Base-by-base conservation (phyloP, 495 filamentous ascomycete species). In the Aspergillus baeticus region DNA sequence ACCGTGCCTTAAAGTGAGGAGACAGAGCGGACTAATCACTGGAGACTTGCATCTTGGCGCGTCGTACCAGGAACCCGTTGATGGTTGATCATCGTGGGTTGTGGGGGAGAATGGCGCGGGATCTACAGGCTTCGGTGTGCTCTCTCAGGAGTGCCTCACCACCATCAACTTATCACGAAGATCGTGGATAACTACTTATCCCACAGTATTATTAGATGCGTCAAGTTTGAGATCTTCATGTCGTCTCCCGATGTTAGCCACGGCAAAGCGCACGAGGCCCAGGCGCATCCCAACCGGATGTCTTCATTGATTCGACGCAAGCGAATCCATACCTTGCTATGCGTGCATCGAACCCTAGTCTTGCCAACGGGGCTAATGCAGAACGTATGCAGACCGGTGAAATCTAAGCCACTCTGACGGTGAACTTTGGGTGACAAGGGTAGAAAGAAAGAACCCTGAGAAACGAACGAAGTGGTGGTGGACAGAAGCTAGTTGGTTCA, bases 41-140 rank as follows among this genome's bases (percentile, higher is more conserved):
- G 48, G 35, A 51, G 2, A 50, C 36, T 44, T 59, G 60, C 51
- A 59, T 54, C 37, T 36, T 35, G 53, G 52, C 44, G 54, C 45
- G 51, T 57, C 10, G 44, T 56, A 59, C 55, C 49, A 63, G 52
- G 60, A 63, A 54, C 56, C 34, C 50, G 43, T 15, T 23, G 29
- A 17, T 15, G 31, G 21, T 10, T 46, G 49, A 39, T 45, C 49
- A 51, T 38, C 51, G 41, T 43, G 41, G 6, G 10, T 15, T 43
- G 20, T 43, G 18, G 41, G 41, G 41, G 41, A 10, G 41, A 10
- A 42, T 2, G 10, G 41, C 26, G 26, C 41, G 41, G 41, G 20
- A 43, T 43, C 38, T 41, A 14, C 17, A 7, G 38, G n/a, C 38
- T 7, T 14, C 38, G 6, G 38, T 41, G 13, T 41, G 38, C n/a